Evolutionary conservation across 768 basidiomycete species (phyloP), one percentile per base, ranked within the genome.

Genomic region (Porpolomopsis calyptriformis): DNA sequence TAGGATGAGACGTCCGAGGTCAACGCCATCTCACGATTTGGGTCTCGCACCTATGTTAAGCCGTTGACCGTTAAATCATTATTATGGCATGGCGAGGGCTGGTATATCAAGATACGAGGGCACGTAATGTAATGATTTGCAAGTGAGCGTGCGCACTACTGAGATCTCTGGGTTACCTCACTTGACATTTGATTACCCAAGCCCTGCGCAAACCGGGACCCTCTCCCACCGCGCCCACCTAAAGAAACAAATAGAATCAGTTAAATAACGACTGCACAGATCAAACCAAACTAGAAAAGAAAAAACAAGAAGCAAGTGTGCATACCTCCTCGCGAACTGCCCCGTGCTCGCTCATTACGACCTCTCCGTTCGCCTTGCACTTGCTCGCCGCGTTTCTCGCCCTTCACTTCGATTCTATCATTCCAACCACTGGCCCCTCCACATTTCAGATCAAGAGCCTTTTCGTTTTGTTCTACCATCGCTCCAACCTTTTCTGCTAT

Each of bases 381-480:
- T 57, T 86, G 85, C 54, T 89, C 86, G 11, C 81, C 78, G 12
- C 84, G 76, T 62, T 87, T 88, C 54, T 85, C 85, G 20, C 80
- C 80, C 58, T 87, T 85, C 19, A 60, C 67, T 12, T 85, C 85
- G 24, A 68, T 72, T 34, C 83, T 67, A 36, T 86, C 85, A 35
- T 69, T 68, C 82, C 83, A 85, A 6, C 70, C 73, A 29, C 69
- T 62, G 29, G 68, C 63, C 4, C 76, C 76, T 42, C 90, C 89
- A 54, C 92, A 77, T 61, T 91, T 93, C 53, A 72, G 58, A 60
- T 96, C 92, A 38, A 96, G 65, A 1, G 77, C 69, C 69, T 93
- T 94, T 64, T 97, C 92, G 56, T 90, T 94, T 54, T 87, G 84
- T 57, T 97, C 92, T 4, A 92, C 81, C 77, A 97, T 72, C 16